Conservation (phyloP, 176 grass and related monocot species). For the Cymbopogon citratus region DNA sequence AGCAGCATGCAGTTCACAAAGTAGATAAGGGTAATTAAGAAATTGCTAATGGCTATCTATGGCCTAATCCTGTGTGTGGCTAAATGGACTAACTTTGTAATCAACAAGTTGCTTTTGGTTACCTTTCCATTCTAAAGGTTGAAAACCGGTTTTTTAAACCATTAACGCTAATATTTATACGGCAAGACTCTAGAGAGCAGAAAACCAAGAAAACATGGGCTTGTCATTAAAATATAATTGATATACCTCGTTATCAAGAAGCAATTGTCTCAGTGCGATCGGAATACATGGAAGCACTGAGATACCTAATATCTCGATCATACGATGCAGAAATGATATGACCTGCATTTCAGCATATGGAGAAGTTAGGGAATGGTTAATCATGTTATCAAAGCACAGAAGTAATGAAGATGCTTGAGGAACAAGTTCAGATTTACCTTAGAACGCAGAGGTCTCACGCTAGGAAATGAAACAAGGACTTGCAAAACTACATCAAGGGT, state of each 20-base stretch:
- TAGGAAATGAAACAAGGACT: conserved; percentile 74
- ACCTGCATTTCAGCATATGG: conserved; percentile 52
- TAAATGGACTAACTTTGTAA: neutral
- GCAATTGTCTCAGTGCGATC: conserved; percentile 64
- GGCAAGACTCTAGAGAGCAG: neutral
- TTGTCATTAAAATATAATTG: conserved; percentile 1
- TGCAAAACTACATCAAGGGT: conserved; percentile 72
- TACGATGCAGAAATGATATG: conserved; percentile 87
- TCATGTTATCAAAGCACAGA: conserved; percentile 14
- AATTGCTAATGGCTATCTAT: neutral
- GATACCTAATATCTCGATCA: conserved; percentile 89
- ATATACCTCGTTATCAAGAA: conserved; percentile 81
- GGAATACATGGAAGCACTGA: conserved; percentile 77
- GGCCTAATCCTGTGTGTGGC: neutral
- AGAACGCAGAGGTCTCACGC: conserved; percentile 57
- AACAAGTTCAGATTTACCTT: conserved; percentile 58
- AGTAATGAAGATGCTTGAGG: conserved; percentile 10
- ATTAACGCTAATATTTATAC: neutral
- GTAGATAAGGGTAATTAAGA: neutral
- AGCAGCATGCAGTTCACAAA: neutral
- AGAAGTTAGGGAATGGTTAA: conserved; percentile 19
- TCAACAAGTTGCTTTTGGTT: neutral
- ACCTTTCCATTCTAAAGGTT: neutral
- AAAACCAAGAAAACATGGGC: conserved; percentile 19
- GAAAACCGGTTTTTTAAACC: neutral